Evolutionary conservation across 495 filamentous ascomycete species (phyloP).

Genomic region (Chaetomidium leptoderma): DNA sequence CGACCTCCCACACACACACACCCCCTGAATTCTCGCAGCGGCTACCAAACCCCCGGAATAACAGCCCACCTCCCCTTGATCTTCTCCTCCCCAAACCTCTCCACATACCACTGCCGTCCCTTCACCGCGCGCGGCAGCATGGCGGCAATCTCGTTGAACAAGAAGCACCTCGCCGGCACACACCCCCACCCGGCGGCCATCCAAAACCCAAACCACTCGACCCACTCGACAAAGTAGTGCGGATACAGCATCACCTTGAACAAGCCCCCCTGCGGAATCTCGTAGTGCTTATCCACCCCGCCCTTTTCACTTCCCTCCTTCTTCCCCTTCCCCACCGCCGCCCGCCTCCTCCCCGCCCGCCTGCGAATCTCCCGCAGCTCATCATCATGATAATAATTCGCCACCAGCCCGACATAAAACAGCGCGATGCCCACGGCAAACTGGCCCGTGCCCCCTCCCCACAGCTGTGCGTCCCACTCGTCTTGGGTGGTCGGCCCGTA

Average conservation of each 20-base stretch:
- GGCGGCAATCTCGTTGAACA: conserved; percentile 79
- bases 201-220: conserved; percentile 90
- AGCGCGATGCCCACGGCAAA: conserved; percentile 46
- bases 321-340: conserved; percentile 21
- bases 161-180: conserved; percentile 71
- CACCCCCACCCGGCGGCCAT: conserved; percentile 60
- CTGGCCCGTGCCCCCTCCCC: conserved; percentile 30
- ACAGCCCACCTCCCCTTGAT: conserved; percentile 73
- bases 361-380: conserved; percentile 72
- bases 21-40: background rate
- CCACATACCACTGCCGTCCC: conserved; percentile 81
- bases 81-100: conserved; percentile 77
- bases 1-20: background rate
- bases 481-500: conserved; percentile 61
- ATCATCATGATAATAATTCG: conserved; percentile 82
- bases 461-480: conserved; percentile 50
- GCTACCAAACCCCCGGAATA: conserved; percentile 68
- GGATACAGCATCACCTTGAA: conserved; percentile 83
- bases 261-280: conserved; percentile 75
- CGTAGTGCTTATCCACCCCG: conserved; percentile 75
- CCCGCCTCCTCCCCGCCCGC: conserved; percentile 35
- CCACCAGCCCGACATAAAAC: conserved; percentile 61
- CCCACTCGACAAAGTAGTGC: conserved; percentile 92
- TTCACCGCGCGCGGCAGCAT: conserved; percentile 87
- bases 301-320: conserved; percentile 33